Percentiles rank a stretch among this genome's conserved stretches.
Evolutionary conservation across 768 basidiomycete species (phyloP).

Genomic region (Fistulinella prunicolor): DNA sequence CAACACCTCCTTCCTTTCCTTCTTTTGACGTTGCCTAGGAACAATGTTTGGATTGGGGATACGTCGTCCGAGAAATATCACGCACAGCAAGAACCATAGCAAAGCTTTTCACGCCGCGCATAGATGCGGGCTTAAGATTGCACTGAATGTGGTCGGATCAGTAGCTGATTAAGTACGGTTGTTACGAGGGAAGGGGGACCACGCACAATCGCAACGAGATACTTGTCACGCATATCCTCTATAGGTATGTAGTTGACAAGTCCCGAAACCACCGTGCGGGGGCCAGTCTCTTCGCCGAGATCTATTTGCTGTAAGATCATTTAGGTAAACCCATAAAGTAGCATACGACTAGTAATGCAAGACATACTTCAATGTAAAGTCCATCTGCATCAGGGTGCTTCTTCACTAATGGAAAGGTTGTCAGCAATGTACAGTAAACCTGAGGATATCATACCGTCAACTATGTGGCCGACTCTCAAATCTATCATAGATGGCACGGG

Average conservation of each 20-base stretch:
- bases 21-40: constrained; percentile 84
- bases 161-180: not conserved
- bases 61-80: not conserved
- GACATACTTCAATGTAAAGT: constrained; percentile 85
- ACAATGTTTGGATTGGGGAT: constrained; percentile 5
- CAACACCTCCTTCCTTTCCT: constrained; percentile 86
- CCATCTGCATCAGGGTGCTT: constrained; percentile 98
- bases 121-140: constrained; percentile 92
- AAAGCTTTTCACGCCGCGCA: constrained; percentile 97
- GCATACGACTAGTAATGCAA: not conserved
- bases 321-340: not conserved
- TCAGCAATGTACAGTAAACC: constrained; percentile 3
- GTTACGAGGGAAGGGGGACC: not conserved
- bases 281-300: constrained; percentile 90
- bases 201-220: constrained; percentile 79
- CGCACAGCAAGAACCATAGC: constrained; percentile 95
- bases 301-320: constrained; percentile 74
- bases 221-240: constrained; percentile 84
- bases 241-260: constrained; percentile 96
- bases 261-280: constrained; percentile 94
- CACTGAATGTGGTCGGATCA: constrained; percentile 45
- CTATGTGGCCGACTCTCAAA: constrained; percentile 87
- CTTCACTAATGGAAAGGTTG: constrained; percentile 55
- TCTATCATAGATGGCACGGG: constrained; percentile 97
- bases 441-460: constrained; percentile 65